Base-by-base conservation (phyloP, 768 basidiomycete species). In the Leccinum fibrillosum region DNA sequence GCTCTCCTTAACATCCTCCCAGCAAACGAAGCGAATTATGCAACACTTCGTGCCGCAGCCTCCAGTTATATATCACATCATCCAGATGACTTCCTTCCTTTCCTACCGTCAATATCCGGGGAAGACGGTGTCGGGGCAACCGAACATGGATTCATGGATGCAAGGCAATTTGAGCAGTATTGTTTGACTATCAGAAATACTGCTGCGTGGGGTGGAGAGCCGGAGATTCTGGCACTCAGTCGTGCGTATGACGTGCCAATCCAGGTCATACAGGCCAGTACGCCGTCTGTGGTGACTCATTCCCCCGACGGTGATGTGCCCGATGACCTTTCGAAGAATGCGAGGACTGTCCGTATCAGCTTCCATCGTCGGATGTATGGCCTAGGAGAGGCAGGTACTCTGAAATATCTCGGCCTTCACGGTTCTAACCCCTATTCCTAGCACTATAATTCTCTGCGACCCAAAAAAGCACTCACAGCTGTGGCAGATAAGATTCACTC, bases 141-240 rank as follows among this genome's bases (percentile, higher is more conserved):
- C 19, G 82, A 85, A 44, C 60, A 64, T 34, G 93, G 91, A 4
- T 64, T 93, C 10, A 94, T 98, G 86, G 82, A 78, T 11, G 78
- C 75, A 21, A 68, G 72, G 47, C 79, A 86, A 66, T 93, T 90
- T 65, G 75, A 82, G 52, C 75, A 76, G 54, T 98, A 99, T 70
- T 97, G 94, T 69, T 72, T 75, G 56, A 78, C 81, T 11, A 86
- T 99, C 28, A 85, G 86, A 44, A 80, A 88, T 69, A 95, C 94
- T 23, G 88, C 85, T n/a, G 82, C 86, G 30, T 98, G 97, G 97
- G 97, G 97, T 51, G 96, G 97, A 35, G 94, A 98, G 75, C 95
- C 94, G 7, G 97, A 98, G 80, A 94, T 99, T 32, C 80, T 90
- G 64, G 97, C 97, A 3, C 77, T 98, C 15, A 88, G 89, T 68